A percentile compares a stretch with the other conserved stretches of the same genome.
Conservation (phyloP, 495 filamentous ascomycete genomes). For the Aspergillus kassunensis region DNA sequence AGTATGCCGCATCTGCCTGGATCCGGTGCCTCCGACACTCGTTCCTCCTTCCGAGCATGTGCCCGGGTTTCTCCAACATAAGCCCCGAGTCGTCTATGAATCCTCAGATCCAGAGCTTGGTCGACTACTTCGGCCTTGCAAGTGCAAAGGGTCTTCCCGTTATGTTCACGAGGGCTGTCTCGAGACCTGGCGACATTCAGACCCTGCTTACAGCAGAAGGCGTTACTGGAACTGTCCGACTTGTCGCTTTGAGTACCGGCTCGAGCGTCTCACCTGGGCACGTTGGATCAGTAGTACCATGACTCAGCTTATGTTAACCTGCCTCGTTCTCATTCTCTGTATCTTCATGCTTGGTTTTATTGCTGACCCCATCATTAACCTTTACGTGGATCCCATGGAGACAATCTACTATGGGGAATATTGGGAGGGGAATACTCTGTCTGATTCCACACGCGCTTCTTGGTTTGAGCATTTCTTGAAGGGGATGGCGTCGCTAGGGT, state of each 20-base stretch:
- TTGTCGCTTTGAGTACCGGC: slow-evolving; percentile 78
- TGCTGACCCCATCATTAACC: slow-evolving; percentile 86
- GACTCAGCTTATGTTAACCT: slow-evolving; percentile 61
- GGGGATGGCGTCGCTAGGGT: slow-evolving; percentile 76
- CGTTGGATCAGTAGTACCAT: slow-evolving; percentile 65
- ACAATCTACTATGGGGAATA: slow-evolving; percentile 39
- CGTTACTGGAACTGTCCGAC: slow-evolving; percentile 89
- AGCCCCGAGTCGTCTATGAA: slow-evolving; percentile 66
- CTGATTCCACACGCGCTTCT: slow-evolving; percentile 42
- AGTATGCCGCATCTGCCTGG: slow-evolving; percentile 89
- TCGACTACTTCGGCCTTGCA: slow-evolving; percentile 85
- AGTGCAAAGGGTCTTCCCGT: slow-evolving; percentile 85
- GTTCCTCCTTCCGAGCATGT: slow-evolving; percentile 58
- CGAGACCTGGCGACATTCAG: slow-evolving; percentile 74
- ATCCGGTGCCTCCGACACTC: slow-evolving; percentile 74
- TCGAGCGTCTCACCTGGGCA: slow-evolving; percentile 74
- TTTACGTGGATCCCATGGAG: slow-evolving; percentile 73
- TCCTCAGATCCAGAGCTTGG: slow-evolving; percentile 70
- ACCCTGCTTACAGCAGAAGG: slow-evolving; percentile 59
- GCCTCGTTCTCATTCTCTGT: slow-evolving; percentile 61
- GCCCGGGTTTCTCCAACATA: slow-evolving; percentile 57
- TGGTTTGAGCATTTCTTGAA: slow-evolving; percentile 87
- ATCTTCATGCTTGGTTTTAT: slow-evolving; percentile 83
- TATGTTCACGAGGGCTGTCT: slow-evolving; percentile 97
- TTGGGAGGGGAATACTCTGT: slow-evolving; percentile 32